Conservation (phyloP, 495 filamentous ascomycete genomes). For the Massariosphaeria phaeospora region DNA sequence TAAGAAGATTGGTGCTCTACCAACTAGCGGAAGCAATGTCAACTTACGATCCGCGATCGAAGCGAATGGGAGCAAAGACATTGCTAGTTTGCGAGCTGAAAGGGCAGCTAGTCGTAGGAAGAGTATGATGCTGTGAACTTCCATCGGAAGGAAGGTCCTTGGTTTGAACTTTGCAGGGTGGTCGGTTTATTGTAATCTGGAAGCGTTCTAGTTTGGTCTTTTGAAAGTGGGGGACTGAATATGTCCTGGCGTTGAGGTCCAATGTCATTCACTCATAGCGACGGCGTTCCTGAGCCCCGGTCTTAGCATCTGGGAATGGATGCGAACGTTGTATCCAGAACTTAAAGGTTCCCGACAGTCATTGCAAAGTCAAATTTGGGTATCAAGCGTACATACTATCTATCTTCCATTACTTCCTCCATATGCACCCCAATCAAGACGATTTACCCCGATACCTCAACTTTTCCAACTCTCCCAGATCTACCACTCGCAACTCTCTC, state of each 20-base stretch:
- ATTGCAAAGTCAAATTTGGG: too few relatives aligned
- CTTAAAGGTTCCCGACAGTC: too few relatives aligned
- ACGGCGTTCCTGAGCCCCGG: too few relatives aligned
- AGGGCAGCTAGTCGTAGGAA: slow-evolving; percentile 35
- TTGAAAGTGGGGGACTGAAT: not conserved
- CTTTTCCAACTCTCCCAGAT: slow-evolving; percentile 30
- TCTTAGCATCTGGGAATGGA: too few relatives aligned
- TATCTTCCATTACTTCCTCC: not conserved
- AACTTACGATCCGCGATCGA: not conserved
- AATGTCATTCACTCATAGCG: not conserved
- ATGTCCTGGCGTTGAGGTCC: not conserved
- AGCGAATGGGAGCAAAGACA: not conserved
- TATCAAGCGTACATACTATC: slow-evolving; percentile 1
- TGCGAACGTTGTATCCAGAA: too few relatives aligned
- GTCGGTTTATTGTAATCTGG: not conserved
- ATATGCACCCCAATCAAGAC: not conserved
- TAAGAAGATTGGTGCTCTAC: slow-evolving; percentile 2
- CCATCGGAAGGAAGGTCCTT: not conserved
- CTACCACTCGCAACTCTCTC: slow-evolving; percentile 24
- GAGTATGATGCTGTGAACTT: slow-evolving; percentile 38
- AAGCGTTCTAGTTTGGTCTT: not conserved
- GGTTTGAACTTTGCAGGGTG: not conserved
- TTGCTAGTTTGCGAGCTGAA: slow-evolving; percentile 23
- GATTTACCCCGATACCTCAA: slow-evolving; percentile 25
- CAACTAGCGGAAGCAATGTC: not conserved